Evolutionary conservation across 306 rosid genomes (phyloP), one percentile per base, ranked within the genome.

Genomic region (Lagenaria siceraria): DNA sequence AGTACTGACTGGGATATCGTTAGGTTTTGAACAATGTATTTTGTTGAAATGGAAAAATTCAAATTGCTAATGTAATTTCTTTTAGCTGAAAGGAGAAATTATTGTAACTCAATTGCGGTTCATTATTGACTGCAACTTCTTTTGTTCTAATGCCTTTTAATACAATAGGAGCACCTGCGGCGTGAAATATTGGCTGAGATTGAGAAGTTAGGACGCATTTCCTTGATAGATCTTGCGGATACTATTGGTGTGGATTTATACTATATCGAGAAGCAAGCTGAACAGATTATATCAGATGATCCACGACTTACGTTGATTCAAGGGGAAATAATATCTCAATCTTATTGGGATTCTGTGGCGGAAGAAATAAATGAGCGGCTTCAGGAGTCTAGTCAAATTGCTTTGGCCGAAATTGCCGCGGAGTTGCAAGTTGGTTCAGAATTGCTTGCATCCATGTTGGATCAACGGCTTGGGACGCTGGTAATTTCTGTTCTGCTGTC

Each of bases 291-390:
- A 38, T 68, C 81, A 13, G 90, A 85, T 71, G 88, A 90, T 64
- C 82, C 78, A 12, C 92, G 86, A 53, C 79, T 96, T 31, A 92
- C 89, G 93, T 56, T 92, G 82, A 81, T 86, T 82, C 98, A 92
- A 78, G 99, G 99, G 77, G 99, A 96, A 81, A 84, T 90, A 63
- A 87, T 90, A 63, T 87, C 99, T 11, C 92, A 87, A 31, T 85
- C 90, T 52, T 96, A 92, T 58, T 96, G 99, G 99, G 93, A 96
- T 52, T 86, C 96, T 5, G 80, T 88, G 0, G 91, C 97, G 10
- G 99, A 92, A 86, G 99, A 96, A 85, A 79, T 85, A 78, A 90
- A 96, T 6, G 98, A 96, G 56, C 91, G 98, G 91, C 99, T 96
- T 81, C 98, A 96, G 79, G 99, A 96, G 76, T 89, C 96, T 76